Base-by-base conservation (phyloP, 352 stramenopile species). In the Pythium pyrilobum region DNA sequence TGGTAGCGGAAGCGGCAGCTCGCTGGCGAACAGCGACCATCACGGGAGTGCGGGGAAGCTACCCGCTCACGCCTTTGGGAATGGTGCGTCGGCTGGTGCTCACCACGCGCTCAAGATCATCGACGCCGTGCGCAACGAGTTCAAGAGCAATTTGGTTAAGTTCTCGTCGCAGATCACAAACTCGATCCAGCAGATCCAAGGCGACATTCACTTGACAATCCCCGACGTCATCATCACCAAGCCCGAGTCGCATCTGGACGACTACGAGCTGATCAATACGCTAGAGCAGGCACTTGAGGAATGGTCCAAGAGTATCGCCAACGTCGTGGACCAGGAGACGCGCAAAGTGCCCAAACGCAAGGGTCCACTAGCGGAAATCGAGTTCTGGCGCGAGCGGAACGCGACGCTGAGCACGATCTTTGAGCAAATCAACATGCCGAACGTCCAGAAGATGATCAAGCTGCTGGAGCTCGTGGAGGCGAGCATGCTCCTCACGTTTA, bases 341-440 rank as follows among this genome's bases (percentile, higher is more conserved):
- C 69, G 73, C n/a, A 96, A 96, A 59, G 72, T 75, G 0, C 81
- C 86, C 0, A 96, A 96, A 44, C 72, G 83, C 9, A 96, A 96
- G 47, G 87, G 88, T 0, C 95, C 95, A 0, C 64, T 98, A 8
- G 93, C 88, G 2, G 95, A 98, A 45, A 97, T 98, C 36, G 94
- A 98, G 64, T 98, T 98, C 64, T 98, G 95, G 95, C 67, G 95
- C 9, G 81, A 97, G 39, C 83, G 95, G 15, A 97, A 98, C 56
- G 89, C 93, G 2, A 96, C 88, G 7, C 66, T 98, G 6, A 97
- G 87, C 51, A 96, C 90, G 13, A 92, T 98, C 23, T 98, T 95
- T 55, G 94, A 98, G 62, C 95, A 98, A 62, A 96, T 98, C 66
- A 97, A 97, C 62, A 92, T 96, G 73, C 85, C 89, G 11, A 81